A percentile compares a stretch with the other conserved stretches of the same genome.
phyloP scores from a whole-genome alignment of 169 alveolate genomes.

The Theileria parva region DNA sequence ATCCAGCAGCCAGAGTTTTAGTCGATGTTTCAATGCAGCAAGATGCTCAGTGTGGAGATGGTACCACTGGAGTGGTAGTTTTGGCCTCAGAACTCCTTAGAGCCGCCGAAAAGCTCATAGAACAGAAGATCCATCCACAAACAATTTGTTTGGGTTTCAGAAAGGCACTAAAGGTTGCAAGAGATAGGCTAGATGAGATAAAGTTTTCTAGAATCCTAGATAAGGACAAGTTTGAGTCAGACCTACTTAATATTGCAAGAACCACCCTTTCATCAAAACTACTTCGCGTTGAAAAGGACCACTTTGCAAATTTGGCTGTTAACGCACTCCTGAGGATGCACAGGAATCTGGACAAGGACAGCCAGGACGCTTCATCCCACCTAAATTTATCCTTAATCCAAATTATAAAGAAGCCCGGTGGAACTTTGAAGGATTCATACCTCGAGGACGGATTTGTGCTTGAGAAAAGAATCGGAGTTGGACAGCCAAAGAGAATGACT shows the following conservation, averaged over 20 bases:
- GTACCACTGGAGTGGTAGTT: constrained; percentile 98
- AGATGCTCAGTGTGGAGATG: constrained; percentile 92
- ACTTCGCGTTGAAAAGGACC: constrained; percentile 92
- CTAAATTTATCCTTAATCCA: constrained; percentile 88
- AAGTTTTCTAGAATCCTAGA: constrained; percentile 84
- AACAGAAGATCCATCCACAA: constrained; percentile 97
- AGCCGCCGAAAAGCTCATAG: constrained; percentile 95
- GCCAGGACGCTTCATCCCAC: constrained; percentile 68
- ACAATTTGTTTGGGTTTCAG: constrained; percentile 87
- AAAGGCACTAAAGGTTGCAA: constrained; percentile 90
- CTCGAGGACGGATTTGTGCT: constrained; percentile 98
- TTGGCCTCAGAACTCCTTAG: constrained; percentile 98
- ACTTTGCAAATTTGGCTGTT: constrained; percentile 94
- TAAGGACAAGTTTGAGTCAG: constrained; percentile 84
- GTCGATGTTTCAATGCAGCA: constrained; percentile 92
- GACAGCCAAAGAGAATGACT: constrained; percentile 89
- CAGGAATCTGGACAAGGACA: constrained; percentile 70
- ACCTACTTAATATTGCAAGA: constrained; percentile 93
- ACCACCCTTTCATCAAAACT: constrained; percentile 98
- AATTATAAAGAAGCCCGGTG: constrained; percentile 97
- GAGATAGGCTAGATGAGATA: constrained; percentile 80
- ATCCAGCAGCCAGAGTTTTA: constrained; percentile 98
- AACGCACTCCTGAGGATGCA: constrained; percentile 95
- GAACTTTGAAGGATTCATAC: constrained; percentile 93
- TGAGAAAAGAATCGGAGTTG: constrained; percentile 95